Conservation (phyloP, 2,329 filamentous ascomycete genomes). For the Fusarium compactum region DNA sequence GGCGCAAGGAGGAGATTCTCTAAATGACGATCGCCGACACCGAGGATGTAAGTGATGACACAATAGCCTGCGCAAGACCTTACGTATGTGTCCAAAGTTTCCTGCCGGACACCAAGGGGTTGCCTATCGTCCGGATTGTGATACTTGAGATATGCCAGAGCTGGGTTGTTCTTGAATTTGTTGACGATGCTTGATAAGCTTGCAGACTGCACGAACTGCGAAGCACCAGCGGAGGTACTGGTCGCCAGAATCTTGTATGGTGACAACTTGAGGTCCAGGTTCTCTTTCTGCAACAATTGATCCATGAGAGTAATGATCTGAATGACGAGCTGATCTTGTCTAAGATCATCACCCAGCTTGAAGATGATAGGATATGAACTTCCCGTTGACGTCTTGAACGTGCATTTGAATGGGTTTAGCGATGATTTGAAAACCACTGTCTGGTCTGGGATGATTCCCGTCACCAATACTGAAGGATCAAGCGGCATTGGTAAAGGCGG, state of each 20-base stretch:
- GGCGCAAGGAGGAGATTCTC: conserved; percentile 94
- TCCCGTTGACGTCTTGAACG: conserved; percentile 84
- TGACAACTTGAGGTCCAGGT: conserved; percentile 92
- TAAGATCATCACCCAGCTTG: conserved; percentile 95
- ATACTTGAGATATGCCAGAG: conserved; percentile 84
- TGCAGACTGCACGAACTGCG: conserved; percentile 91
- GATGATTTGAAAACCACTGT: conserved; percentile 96
- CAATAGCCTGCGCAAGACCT: conserved; percentile 98
- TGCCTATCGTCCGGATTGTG: conserved; percentile 89
- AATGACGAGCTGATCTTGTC: conserved; percentile 96
- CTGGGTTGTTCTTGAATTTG: conserved; percentile 80
- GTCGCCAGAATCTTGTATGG: conserved; percentile 98
- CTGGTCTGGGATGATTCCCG: conserved; percentile 84
- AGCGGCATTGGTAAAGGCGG: conserved; percentile 89
- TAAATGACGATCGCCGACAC: conserved; percentile 93
- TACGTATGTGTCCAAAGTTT: conserved; percentile 94
- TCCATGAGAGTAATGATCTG: conserved; percentile 99
- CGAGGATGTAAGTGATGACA: conserved; percentile 97
- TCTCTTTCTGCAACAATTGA: conserved; percentile 92
- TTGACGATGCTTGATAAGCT: conserved; percentile 84
- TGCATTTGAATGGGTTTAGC: conserved; percentile 88
- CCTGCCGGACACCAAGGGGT: conserved; percentile 87
- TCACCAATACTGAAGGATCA: conserved; percentile 84
- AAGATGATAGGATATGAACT: conserved; percentile 92
- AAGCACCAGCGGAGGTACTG: conserved; percentile 86